Conservation (phyloP, 83 land plant species). For the Picea abies region DNA sequence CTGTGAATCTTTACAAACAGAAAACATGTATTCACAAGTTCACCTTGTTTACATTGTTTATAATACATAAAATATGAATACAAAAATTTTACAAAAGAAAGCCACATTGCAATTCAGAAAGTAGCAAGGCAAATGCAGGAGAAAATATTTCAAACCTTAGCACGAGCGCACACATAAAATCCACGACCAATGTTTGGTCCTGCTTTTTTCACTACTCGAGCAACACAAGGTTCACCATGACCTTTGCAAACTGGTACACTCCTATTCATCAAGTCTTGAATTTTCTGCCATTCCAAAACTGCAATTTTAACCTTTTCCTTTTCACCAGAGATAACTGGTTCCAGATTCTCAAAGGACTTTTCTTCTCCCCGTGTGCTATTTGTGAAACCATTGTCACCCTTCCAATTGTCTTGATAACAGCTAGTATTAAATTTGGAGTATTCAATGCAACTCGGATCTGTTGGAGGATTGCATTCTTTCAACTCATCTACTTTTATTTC, state of each 20-base stretch:
- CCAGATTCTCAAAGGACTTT: not conserved
- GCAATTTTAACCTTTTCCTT: constrained; percentile 35
- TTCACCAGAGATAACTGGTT: constrained; percentile 5
- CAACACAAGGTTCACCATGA: constrained; percentile 92
- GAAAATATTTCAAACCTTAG: constrained; percentile 57
- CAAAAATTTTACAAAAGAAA: not conserved
- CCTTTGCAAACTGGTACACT: constrained; percentile 82
- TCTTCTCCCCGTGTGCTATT: not conserved
- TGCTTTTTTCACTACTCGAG: constrained; percentile 79
- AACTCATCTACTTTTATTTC: not conserved
- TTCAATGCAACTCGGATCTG: constrained; percentile 1
- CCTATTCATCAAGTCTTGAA: constrained; percentile 66
- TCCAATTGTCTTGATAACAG: not conserved
- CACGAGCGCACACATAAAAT: constrained; percentile 94
- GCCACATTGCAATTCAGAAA: not conserved
- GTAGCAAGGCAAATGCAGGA: constrained; percentile 4
- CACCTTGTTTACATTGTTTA: not conserved
- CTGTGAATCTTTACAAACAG: not conserved
- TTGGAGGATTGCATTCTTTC: not conserved
- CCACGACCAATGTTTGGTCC: constrained; percentile 86
- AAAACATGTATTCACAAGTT: not conserved
- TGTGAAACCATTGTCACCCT: not conserved
- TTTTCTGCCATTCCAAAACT: constrained; percentile 73
- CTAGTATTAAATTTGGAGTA: not conserved
- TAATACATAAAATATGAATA: not conserved